Conservation (phyloP, 148 eudicot species). For the Arctostaphylos glauca region DNA sequence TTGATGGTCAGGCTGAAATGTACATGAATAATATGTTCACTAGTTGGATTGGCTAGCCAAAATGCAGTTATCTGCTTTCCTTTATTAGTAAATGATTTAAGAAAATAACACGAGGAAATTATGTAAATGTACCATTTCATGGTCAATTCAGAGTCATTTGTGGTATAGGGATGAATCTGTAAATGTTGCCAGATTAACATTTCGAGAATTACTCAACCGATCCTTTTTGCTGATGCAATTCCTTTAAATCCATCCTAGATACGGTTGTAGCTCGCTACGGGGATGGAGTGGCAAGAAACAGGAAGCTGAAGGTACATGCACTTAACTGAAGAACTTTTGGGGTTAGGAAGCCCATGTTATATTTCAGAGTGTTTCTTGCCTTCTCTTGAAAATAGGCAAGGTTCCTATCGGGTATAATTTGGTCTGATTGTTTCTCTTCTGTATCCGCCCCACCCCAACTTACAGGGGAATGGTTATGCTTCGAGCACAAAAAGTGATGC, state of each 20-base stretch:
- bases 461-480: conserved; percentile 11
- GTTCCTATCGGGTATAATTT: background rate
- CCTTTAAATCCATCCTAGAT: conserved; percentile 9
- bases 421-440: background rate
- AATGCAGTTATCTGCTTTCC: background rate
- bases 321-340: conserved; percentile 5
- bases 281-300: conserved; percentile 17
- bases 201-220: background rate
- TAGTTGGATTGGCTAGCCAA: conserved; percentile 1
- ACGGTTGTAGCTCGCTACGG: background rate
- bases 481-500: conserved; percentile 4
- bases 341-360: background rate
- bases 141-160: background rate
- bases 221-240: background rate
- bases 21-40: background rate
- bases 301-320: conserved; percentile 26
- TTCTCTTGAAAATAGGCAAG: background rate
- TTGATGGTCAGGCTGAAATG: background rate
- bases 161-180: background rate
- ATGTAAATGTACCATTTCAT: background rate
- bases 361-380: background rate
- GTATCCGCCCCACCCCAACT: background rate
- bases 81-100: background rate
- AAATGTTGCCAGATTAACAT: background rate
- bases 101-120: no score